Base-by-base conservation (phyloP, 1,139 yeast species). In the Blastobotrys arbuscula region DNA sequence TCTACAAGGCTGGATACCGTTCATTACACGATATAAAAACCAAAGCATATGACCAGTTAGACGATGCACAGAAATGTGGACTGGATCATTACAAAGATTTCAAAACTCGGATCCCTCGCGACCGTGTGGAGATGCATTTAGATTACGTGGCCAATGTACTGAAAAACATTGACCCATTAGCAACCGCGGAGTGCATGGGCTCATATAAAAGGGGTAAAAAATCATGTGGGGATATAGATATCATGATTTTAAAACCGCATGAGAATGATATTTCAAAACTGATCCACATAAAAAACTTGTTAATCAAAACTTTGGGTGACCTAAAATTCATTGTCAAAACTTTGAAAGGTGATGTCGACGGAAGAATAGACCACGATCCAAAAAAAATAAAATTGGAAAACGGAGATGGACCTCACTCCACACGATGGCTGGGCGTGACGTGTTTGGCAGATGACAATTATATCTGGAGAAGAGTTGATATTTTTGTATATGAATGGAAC, bases 181-280 rank as follows among this genome's bases (percentile, higher is more conserved):
- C 72, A 20, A 61, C 65, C 38, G 62, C 72, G 6, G 66, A 70
- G 19, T 64, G 76, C 34, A 76, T 76, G 72, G 87, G 87, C 1
- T 78, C 83, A 24, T 81, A 74, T 58, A 65, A 78, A 33, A 70
- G 86, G 21, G 83, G 81, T 1, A 61, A 67, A 10, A 51, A 56
- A 1, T 61, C 57, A 3, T 76, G 80, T 54, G 84, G 84, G 5
- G 87, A 81, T 58, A 71, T 81, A 44, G 87, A 81, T 60, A 67
- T 79, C 39, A 63, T 81, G 24, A 55, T 81, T n/a, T 76, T 77
- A 36, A 72, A 73, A 40, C 47, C 42, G 34, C 53, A 42, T 10
- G 55, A 40, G 7, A 45, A 44, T 8, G 63, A 64, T 20, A 50
- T 50, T n/a, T 34, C 50, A 2, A 65, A 63, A 31, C 54, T 77